These are phyloP conservation scores for Ascochyta pisi DNA, from an alignment of 2,329 filamentous ascomycete species.

Conservation along the genomic window DNA sequence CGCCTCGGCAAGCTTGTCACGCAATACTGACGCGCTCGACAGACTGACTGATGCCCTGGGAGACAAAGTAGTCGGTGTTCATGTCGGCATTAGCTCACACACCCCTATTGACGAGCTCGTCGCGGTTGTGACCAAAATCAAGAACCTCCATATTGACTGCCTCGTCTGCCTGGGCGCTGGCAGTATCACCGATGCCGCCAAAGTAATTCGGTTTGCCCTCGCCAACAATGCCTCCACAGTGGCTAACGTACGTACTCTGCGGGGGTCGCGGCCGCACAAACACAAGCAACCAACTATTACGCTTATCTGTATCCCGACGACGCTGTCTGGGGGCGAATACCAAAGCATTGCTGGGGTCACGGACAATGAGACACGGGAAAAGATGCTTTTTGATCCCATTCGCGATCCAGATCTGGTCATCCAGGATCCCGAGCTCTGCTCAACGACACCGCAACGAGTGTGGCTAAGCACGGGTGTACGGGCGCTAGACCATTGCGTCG, in stretches of 20 bases:
- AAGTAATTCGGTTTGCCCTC: constrained; percentile 4
- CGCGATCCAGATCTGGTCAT: neutral
- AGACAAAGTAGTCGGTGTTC: constrained; percentile 3
- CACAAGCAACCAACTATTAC: neutral
- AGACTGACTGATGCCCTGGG: neutral
- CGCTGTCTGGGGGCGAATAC: neutral
- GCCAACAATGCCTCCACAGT: neutral
- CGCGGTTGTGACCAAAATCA: neutral
- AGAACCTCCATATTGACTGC: neutral
- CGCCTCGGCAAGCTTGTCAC: constrained; percentile 1
- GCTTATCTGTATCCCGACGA: neutral
- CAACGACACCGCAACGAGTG: neutral
- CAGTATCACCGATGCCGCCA: constrained; percentile 2
- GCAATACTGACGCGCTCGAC: constrained; percentile 1
- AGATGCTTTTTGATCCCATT: constrained; percentile 1
- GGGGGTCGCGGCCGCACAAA: neutral
- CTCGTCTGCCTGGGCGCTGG: constrained; percentile 1
- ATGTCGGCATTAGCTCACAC: constrained; percentile 1
- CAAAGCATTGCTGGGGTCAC: neutral
- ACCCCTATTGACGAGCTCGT: constrained; percentile 1
- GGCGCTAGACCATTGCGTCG: neutral
- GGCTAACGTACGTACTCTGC: constrained; percentile 1
- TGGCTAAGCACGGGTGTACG: constrained; percentile 1
- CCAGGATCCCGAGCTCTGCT: neutral
- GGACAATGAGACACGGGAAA: neutral